phyloP scores from a whole-genome alignment of 768 basidiomycete genomes.

The Suillus plorans region DNA sequence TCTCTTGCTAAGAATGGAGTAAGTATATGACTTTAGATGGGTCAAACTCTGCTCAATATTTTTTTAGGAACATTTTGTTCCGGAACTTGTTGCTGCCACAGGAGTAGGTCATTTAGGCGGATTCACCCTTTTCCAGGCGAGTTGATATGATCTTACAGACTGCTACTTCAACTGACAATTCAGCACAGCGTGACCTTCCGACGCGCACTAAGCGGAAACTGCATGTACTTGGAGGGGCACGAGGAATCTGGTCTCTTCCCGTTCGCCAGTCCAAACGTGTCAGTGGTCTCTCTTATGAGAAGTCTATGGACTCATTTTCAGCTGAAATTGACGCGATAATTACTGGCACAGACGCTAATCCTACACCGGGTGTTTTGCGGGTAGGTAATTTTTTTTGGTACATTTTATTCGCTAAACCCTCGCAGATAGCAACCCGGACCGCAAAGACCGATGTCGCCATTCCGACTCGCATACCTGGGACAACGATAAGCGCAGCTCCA shows the following conservation, averaged over 20 bases:
- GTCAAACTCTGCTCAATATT: neutral
- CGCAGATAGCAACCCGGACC: slow-evolving; percentile 65
- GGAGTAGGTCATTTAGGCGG: slow-evolving; percentile 76
- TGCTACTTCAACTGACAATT: neutral
- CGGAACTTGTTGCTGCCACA: slow-evolving; percentile 85
- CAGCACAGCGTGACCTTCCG: slow-evolving; percentile 67
- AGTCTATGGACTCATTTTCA: slow-evolving; percentile 38
- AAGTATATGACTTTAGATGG: slow-evolving; percentile 22
- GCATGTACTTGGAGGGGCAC: slow-evolving; percentile 73
- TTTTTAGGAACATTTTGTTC: slow-evolving; percentile 63
- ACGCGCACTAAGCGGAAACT: slow-evolving; percentile 72
- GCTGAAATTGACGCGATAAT: slow-evolving; percentile 71
- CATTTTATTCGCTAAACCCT: neutral
- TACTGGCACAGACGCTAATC: slow-evolving; percentile 83
- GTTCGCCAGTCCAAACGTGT: slow-evolving; percentile 69
- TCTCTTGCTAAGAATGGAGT: slow-evolving; percentile 72
- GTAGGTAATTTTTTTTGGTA: slow-evolving; percentile 37
- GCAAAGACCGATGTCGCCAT: slow-evolving; percentile 66
- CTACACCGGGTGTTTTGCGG: slow-evolving; percentile 76
- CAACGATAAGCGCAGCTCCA: slow-evolving; percentile 78
- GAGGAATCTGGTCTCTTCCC: slow-evolving; percentile 82
- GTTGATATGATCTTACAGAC: slow-evolving; percentile 11
- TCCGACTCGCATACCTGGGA: slow-evolving; percentile 70
- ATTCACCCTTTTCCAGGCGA: slow-evolving; percentile 82
- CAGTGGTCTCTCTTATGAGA: slow-evolving; percentile 60